Percentiles rank a stretch among this genome's conserved stretches.
Evolutionary conservation across 2,329 filamentous ascomycete genomes (phyloP).

Genomic region (Neonectria ditissima): DNA sequence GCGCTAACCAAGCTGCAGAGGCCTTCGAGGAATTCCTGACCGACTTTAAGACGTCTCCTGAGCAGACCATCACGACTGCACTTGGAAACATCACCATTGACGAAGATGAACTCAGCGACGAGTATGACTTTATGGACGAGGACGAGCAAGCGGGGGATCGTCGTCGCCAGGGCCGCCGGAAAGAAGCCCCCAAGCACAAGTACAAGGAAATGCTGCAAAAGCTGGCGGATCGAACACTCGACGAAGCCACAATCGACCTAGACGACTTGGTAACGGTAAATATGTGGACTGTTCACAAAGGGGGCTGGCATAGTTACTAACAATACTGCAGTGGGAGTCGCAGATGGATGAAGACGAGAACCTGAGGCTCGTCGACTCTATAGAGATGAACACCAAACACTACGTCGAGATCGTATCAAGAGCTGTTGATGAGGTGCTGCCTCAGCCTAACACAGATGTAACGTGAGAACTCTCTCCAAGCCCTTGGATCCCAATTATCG

Average conservation of each 20-base stretch:
- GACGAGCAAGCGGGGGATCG: constrained; percentile 70
- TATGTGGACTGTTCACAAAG: constrained; percentile 16
- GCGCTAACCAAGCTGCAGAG: constrained; percentile 60
- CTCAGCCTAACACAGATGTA: constrained; percentile 79
- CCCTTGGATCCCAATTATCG: neutral
- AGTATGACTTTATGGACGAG: constrained; percentile 94
- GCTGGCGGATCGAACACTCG: constrained; percentile 81
- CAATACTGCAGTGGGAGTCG: constrained; percentile 75
- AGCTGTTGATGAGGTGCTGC: constrained; percentile 89
- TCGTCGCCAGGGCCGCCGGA: constrained; percentile 61
- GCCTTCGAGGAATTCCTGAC: constrained; percentile 90
- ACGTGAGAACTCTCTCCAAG: constrained; percentile 64
- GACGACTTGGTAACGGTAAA: constrained; percentile 84
- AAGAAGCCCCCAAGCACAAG: constrained; percentile 76
- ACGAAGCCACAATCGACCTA: constrained; percentile 87
- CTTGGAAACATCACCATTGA: constrained; percentile 87
- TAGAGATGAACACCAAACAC: constrained; percentile 92
- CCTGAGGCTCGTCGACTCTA: constrained; percentile 81
- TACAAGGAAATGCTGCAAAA: constrained; percentile 91
- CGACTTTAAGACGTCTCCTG: constrained; percentile 85
- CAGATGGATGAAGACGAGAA: constrained; percentile 69
- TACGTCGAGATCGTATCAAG: constrained; percentile 93
- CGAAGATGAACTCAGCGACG: constrained; percentile 87
- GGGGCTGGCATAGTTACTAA: constrained; percentile 33
- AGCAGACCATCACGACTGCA: constrained; percentile 80